Conservation (phyloP, 306 rosid species). For the Bauhinia variegata region DNA sequence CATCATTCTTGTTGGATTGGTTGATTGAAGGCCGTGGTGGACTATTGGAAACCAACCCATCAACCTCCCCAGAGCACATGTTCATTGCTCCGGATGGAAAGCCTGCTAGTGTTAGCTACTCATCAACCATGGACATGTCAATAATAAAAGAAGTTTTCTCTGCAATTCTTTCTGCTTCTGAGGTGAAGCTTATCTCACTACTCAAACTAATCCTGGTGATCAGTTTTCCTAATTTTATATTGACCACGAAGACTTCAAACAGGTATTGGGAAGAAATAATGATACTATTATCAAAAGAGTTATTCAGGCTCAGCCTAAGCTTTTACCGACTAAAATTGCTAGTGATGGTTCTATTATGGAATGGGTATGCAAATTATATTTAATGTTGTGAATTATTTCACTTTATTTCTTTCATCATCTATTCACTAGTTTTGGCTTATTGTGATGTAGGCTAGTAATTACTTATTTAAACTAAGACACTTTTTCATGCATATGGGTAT, state of each 20-base stretch:
- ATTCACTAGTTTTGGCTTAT: too few species aligned
- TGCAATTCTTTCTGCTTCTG: slow-evolving; percentile 71
- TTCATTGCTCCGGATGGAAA: slow-evolving; percentile 80
- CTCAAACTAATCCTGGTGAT: slow-evolving; percentile 20
- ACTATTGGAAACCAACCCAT: slow-evolving; percentile 89
- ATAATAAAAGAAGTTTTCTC: slow-evolving; percentile 87
- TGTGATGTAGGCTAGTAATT: too few species aligned
- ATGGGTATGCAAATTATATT: slow-evolving; percentile 67
- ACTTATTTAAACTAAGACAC: too few species aligned
- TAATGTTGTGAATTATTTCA: slow-evolving; percentile 6
- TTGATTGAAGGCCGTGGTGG: slow-evolving; percentile 82
- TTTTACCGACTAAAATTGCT: slow-evolving; percentile 71
- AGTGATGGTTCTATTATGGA: slow-evolving; percentile 92
- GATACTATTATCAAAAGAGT: slow-evolving; percentile 66
- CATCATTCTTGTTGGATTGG: slow-evolving; percentile 96
- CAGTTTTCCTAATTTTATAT: slow-evolving; percentile 21
- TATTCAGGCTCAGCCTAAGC: slow-evolving; percentile 59
- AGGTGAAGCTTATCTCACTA: slow-evolving; percentile 56
- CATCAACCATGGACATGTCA: slow-evolving; percentile 93
- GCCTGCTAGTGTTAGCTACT: slow-evolving; percentile 94
- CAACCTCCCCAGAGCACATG: slow-evolving; percentile 98
- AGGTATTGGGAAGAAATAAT: slow-evolving; percentile 74
- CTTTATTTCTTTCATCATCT: slow-evolving; percentile 10
- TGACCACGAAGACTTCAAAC: slow-evolving; percentile 30
- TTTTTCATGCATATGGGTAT: too few species aligned